Base-by-base conservation (phyloP, 805 yeast genomes). In the Jamesozyma rosinii region DNA sequence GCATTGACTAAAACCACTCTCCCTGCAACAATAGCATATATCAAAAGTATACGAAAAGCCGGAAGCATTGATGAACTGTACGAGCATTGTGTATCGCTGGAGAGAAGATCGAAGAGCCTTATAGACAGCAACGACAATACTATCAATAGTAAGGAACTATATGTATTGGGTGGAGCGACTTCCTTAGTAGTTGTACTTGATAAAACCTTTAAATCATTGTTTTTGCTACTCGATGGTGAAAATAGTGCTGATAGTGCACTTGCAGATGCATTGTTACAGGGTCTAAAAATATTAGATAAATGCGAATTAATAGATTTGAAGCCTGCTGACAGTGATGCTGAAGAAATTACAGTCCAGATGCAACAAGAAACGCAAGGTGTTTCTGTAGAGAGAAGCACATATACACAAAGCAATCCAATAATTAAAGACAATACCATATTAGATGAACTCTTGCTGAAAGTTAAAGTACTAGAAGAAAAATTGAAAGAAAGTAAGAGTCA, bases 391-490 rank as follows among this genome's bases (percentile, higher is more conserved):
- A 8, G 10, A 8, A 8, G 10, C 11, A 24, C 29, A 24, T 8
- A 11, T 11, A 24, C 11, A 24, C 10, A 24, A 11, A 11, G 29
- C 10, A 11, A 11, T 24, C 10, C 11, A 11, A 11, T 24, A 11
- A 24, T 8, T 24, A 11, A 11, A 8, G 11, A 24, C 11, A 11
- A 24, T 24, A 24, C 6, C 6, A 6, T 8, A 24, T 8, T 32
- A n/a, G 17, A 32, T n/a, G 40, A 37, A 26, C 19, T 37, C 9
- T 26, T 27, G 14, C 5, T 37, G 15, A 37, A 37, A 27, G 27
- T 37, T 27, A 27, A 37, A 37, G n/a, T 19, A 20, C 30, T 38
- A 13, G 33, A 43, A 29, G 38, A 20, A 17, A 34, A 13, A 30
- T 17, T 26, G 24, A 38, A 20, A 33, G 19, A 26, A 30, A 24